Evolutionary conservation across 371 early-diverging fungal species (phyloP).

Genomic region (Actinomucor elegans): DNA sequence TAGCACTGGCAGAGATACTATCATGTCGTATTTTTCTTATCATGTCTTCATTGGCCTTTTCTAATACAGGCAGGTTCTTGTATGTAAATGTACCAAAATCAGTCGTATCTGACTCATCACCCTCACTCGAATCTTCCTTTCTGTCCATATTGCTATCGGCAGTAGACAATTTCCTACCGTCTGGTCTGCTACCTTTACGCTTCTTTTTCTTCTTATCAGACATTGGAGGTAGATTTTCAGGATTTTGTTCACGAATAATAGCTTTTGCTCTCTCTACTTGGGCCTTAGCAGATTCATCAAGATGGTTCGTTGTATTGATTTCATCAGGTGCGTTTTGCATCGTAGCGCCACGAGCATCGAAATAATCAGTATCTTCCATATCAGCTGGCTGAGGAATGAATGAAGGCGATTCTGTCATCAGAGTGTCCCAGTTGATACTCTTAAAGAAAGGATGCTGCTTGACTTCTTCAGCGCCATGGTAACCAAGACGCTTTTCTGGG

Average conservation of each 20-base stretch:
- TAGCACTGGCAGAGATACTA: conserved; percentile 31
- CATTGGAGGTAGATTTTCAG: conserved; percentile 23
- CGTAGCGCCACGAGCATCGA: conserved; percentile 85
- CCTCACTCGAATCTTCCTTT: not conserved
- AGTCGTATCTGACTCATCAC: conserved; percentile 33
- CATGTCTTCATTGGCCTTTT: conserved; percentile 85
- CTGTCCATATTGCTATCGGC: not conserved
- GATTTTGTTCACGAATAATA: conserved; percentile 46
- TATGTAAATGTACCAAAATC: conserved; percentile 93
- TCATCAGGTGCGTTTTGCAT: conserved; percentile 49
- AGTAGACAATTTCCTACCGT: not conserved
- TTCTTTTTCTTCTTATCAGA: not conserved
- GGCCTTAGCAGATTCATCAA: conserved; percentile 26
- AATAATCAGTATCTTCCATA: conserved; percentile 90
- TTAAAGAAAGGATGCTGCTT: conserved; percentile 68
- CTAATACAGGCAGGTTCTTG: conserved; percentile 87
- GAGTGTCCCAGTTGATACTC: conserved; percentile 65
- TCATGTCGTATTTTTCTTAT: conserved; percentile 65
- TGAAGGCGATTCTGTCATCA: conserved; percentile 68
- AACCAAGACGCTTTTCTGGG: conserved; percentile 77
- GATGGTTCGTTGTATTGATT: not conserved
- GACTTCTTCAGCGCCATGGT: conserved; percentile 67
- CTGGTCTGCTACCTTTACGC: not conserved
- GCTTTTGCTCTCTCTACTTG: conserved; percentile 44
- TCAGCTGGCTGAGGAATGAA: conserved; percentile 84